phyloP scores from a whole-genome alignment of 331 rosid species.

The Cucumis variabilis region DNA sequence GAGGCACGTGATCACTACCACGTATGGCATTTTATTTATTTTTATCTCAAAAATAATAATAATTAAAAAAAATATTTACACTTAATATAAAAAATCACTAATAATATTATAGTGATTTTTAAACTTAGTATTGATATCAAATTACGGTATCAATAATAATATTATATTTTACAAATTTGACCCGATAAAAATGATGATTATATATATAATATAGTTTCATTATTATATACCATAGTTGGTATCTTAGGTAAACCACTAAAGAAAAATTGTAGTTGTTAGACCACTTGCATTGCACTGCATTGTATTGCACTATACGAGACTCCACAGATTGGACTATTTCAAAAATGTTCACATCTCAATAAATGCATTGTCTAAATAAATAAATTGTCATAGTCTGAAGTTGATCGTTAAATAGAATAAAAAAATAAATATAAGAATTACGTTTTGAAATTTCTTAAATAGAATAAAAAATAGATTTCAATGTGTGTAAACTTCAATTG shows the following conservation, averaged over 20 bases:
- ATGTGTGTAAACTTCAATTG: no score
- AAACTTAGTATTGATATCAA: no score
- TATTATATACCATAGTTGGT: not conserved
- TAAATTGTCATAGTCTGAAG: no score
- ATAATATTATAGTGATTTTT: no score
- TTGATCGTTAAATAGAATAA: no score
- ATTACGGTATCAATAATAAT: no score
- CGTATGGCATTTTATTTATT: not conserved
- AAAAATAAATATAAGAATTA: no score
- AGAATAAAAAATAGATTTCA: no score
- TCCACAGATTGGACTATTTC: constrained; percentile 27
- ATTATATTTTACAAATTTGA: not conserved
- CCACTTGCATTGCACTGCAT: constrained; percentile 9
- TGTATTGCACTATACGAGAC: not conserved
- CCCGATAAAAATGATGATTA: not conserved
- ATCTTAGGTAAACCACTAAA: constrained; percentile 17
- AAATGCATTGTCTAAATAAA: not conserved
- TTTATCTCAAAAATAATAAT: no score
- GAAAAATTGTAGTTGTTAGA: constrained; percentile 2
- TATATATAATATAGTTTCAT: not conserved
- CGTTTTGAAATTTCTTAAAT: no score
- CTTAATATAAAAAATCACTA: no score
- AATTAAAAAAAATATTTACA: no score
- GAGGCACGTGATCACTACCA: not conserved
- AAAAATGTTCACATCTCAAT: not conserved